Evolutionary conservation across 2,329 filamentous ascomycete species (phyloP).

Genomic region (Leptographium flavum): DNA sequence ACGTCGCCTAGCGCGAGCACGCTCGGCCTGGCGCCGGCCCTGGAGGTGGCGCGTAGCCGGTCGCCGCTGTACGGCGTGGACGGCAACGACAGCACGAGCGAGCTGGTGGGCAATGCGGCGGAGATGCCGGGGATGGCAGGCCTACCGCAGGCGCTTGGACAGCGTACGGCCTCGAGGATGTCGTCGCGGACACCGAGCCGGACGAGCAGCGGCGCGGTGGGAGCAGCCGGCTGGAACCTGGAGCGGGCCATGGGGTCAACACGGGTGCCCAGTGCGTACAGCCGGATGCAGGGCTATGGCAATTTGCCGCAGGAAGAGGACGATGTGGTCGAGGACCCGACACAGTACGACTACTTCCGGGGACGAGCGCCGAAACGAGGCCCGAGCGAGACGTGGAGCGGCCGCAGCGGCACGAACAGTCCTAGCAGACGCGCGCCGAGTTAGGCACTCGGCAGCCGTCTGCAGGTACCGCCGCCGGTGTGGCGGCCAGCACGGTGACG

Average conservation of each 20-base stretch:
- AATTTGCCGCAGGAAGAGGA: slow-evolving; percentile 40
- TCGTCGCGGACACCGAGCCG: background rate
- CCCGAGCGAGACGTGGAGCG: slow-evolving; percentile 7
- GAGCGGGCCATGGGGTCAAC: slow-evolving; percentile 15
- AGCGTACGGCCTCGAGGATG: background rate
- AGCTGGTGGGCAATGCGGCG: slow-evolving; percentile 38
- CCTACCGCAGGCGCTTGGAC: background rate
- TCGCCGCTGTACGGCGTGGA: slow-evolving; percentile 32
- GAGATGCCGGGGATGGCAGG: slow-evolving; percentile 28
- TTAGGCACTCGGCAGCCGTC: slow-evolving; percentile 7
- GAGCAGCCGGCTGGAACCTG: slow-evolving; percentile 12
- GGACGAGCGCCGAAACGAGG: slow-evolving; percentile 15
- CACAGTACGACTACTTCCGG: slow-evolving; percentile 44
- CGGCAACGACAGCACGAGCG: slow-evolving; percentile 37
- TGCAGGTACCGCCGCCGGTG: background rate
- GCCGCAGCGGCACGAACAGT: slow-evolving; percentile 4
- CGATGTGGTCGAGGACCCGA: slow-evolving; percentile 24
- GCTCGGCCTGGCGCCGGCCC: slow-evolving; percentile 11
- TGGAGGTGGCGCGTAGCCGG: slow-evolving; percentile 20
- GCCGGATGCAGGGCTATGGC: slow-evolving; percentile 45
- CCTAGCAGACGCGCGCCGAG: slow-evolving; percentile 4
- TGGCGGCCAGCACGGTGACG: background rate
- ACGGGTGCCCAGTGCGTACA: slow-evolving; percentile 36
- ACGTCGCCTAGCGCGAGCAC: slow-evolving; percentile 11
- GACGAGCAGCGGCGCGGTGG: background rate